A percentile compares a stretch with the other conserved stretches of the same genome.
Evolutionary conservation across 176 grass and related monocot species (phyloP).

Genomic region (Poa annua): DNA sequence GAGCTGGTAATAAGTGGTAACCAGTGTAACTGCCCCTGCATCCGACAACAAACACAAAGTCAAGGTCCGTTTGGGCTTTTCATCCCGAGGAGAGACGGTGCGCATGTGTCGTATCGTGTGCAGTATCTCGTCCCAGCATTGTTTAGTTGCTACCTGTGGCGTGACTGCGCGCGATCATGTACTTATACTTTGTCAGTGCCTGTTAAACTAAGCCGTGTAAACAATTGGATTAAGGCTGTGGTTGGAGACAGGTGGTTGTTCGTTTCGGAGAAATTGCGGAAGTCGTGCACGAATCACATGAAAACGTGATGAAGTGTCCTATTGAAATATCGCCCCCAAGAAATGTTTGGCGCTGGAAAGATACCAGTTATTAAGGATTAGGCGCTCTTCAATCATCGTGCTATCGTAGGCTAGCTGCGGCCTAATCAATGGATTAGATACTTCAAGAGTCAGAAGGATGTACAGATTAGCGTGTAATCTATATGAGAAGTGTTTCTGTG

Average conservation of each 20-base stretch:
- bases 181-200: no score
- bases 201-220: neutral
- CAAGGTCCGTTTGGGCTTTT: slow-evolving; percentile 39
- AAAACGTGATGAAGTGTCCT: neutral
- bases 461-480: no score
- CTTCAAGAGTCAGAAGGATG: no score
- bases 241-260: neutral
- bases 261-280: neutral
- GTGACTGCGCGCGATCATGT: neutral
- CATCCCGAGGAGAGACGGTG: neutral
- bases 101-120: neutral
- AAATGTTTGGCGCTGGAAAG: no score
- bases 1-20: slow-evolving; percentile 38
- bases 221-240: neutral
- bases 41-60: neutral
- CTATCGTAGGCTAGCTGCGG: neutral
- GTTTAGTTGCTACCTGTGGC: neutral
- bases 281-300: neutral
- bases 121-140: slow-evolving; percentile 8
- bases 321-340: no score
- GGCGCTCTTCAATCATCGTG: neutral
- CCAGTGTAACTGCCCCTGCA: neutral
- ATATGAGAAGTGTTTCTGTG: no score
- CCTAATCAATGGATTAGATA: no score
- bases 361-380: no score